Conservation (phyloP, 2,329 filamentous ascomycete genomes). For the Xenoacremonium recifei region DNA sequence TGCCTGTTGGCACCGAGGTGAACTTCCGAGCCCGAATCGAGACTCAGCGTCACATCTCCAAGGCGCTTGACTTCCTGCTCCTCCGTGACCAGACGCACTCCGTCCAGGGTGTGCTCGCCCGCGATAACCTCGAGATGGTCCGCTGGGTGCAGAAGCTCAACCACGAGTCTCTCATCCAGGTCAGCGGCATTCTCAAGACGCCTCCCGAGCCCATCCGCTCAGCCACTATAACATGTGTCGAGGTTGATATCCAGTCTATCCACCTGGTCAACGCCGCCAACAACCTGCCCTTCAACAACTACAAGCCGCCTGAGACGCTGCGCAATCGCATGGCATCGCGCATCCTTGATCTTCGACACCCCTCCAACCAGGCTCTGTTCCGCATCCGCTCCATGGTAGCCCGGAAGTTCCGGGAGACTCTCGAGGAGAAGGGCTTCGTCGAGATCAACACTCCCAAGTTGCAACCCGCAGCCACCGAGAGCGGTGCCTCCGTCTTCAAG, state of each 20-base stretch:
- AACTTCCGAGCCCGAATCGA: conserved; percentile 42
- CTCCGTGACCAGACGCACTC: conserved; percentile 82
- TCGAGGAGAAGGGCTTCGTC: conserved; percentile 77
- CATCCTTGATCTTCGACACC: conserved; percentile 82
- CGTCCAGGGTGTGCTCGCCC: conserved; percentile 74
- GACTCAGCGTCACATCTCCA: conserved; percentile 77
- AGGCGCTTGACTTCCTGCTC: conserved; percentile 80
- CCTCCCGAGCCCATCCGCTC: conserved; percentile 74
- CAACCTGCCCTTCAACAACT: conserved; percentile 51
- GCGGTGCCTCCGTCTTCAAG: conserved; percentile 86
- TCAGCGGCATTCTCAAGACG: conserved; percentile 70
- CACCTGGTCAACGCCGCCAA: conserved; percentile 51
- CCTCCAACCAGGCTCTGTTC: conserved; percentile 83
- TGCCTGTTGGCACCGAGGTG: conserved; percentile 38
- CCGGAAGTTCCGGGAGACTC: conserved; percentile 72
- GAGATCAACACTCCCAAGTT: conserved; percentile 95
- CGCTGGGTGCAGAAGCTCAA: conserved; percentile 84
- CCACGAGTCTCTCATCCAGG: conserved; percentile 73
- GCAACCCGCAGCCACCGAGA: conserved; percentile 87
- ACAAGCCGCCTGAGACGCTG: conserved; percentile 62
- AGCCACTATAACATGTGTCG: conserved; percentile 72
- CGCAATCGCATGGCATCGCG: conserved; percentile 75
- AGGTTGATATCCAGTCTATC: conserved; percentile 64
- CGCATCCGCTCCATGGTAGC: conserved; percentile 79
- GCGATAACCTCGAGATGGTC: conserved; percentile 66